Evolutionary conservation across 306 rosid species (phyloP).

Genomic region (Quercus alba): DNA sequence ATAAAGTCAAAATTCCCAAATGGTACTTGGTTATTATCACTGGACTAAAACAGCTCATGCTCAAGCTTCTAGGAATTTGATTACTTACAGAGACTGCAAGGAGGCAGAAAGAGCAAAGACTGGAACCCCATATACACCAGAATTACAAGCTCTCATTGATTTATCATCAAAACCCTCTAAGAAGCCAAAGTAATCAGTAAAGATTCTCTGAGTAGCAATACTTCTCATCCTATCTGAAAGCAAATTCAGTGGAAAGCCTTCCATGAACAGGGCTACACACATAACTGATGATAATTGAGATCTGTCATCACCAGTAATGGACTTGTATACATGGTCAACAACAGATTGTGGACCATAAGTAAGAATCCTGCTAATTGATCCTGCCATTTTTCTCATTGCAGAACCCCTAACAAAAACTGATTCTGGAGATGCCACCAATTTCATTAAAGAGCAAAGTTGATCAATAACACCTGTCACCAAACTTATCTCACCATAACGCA

Average conservation of each 20-base stretch:
- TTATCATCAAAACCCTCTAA: slow-evolving; percentile 56
- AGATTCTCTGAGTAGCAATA: slow-evolving; percentile 43
- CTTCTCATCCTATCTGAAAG: slow-evolving; percentile 63
- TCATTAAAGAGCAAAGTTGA: slow-evolving; percentile 61
- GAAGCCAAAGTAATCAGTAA: slow-evolving; percentile 54
- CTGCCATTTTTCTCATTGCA: slow-evolving; percentile 71
- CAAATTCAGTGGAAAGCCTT: slow-evolving; percentile 74
- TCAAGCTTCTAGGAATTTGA: background rate
- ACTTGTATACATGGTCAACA: slow-evolving; percentile 51
- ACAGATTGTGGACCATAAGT: slow-evolving; percentile 50
- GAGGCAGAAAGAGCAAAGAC: slow-evolving; percentile 73
- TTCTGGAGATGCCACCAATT: slow-evolving; percentile 58
- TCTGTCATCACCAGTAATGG: slow-evolving; percentile 49
- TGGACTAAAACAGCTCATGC: background rate
- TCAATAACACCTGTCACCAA: slow-evolving; percentile 44
- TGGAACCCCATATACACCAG: slow-evolving; percentile 51
- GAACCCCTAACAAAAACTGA: slow-evolving; percentile 56
- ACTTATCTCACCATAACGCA: slow-evolving; percentile 60
- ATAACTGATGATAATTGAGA: slow-evolving; percentile 45
- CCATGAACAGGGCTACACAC: slow-evolving; percentile 58
- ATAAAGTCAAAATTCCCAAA: background rate
- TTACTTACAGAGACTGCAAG: slow-evolving; percentile 69
- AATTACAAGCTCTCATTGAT: slow-evolving; percentile 30
- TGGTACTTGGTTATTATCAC: background rate
- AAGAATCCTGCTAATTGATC: slow-evolving; percentile 64